phyloP scores from a whole-genome alignment of 352 stramenopile genomes.

The Globisporangium radiosum region DNA sequence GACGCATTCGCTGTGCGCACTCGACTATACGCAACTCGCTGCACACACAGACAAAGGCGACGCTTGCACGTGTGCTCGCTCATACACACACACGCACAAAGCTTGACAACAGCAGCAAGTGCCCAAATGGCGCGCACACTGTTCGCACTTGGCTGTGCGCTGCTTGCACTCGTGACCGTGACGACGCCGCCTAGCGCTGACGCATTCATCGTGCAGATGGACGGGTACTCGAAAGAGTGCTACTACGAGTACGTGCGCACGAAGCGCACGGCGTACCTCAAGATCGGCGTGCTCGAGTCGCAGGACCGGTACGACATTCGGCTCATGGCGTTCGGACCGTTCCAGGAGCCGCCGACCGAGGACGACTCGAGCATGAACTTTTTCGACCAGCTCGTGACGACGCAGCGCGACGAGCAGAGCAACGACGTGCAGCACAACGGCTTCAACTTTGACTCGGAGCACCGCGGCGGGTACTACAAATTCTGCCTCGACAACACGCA shows the following conservation, averaged over 20 bases:
- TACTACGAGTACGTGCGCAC: slow-evolving; percentile 84
- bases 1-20: too few species aligned
- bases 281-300: slow-evolving; percentile 71
- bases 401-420: slow-evolving; percentile 47
- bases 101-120: too few species aligned
- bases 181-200: not conserved
- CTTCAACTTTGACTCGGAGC: slow-evolving; percentile 85
- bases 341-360: slow-evolving; percentile 35
- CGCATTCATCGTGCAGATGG: slow-evolving; percentile 55
- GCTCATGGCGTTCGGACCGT: slow-evolving; percentile 67
- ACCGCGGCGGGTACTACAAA: slow-evolving; percentile 81
- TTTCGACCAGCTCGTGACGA: slow-evolving; percentile 71
- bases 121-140: slow-evolving; percentile 12
- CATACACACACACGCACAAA: too few species aligned
- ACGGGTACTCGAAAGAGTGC: slow-evolving; percentile 50
- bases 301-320: slow-evolving; percentile 69
- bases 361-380: slow-evolving; percentile 55
- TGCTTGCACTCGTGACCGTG: slow-evolving; percentile 16
- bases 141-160: not conserved
- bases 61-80: too few species aligned
- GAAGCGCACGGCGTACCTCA: slow-evolving; percentile 81
- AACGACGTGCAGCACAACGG: slow-evolving; percentile 81
- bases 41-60: too few species aligned
- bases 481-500: slow-evolving; percentile 81
- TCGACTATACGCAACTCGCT: too few species aligned